Evolutionary conservation across 306 rosid species (phyloP).

Genomic region (Clitoria ternatea): DNA sequence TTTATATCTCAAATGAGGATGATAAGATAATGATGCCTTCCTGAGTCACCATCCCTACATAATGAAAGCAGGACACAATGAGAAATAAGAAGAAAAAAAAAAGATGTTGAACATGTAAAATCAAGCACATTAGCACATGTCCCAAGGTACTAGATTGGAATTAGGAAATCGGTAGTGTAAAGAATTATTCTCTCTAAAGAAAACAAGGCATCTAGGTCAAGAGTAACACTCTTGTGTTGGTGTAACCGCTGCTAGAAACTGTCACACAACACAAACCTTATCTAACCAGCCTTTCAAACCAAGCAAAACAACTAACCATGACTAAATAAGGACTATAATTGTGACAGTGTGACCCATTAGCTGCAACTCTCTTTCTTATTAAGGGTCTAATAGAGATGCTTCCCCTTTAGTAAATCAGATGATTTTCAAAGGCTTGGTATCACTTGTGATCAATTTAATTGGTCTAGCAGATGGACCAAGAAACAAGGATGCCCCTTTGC

Average conservation of each 20-base stretch:
- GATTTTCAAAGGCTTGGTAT: conserved; percentile 45
- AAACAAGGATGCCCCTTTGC: conserved; percentile 31
- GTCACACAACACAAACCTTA: conserved; percentile 36
- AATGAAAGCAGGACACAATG: neutral
- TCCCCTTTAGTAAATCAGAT: conserved; percentile 27
- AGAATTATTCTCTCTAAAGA: neutral
- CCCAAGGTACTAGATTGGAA: neutral
- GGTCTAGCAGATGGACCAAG: conserved; percentile 28
- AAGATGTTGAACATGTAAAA: neutral
- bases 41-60: neutral
- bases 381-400: conserved; percentile 30
- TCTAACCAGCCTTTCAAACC: conserved; percentile 54
- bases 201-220: conserved; percentile 47
- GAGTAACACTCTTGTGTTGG: conserved; percentile 71
- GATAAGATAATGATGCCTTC: neutral
- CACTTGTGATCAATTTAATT: conserved; percentile 41
- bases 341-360: conserved; percentile 21
- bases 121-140: neutral
- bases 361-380: conserved; percentile 29
- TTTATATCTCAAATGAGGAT: neutral
- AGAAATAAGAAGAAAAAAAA: neutral
- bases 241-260: conserved; percentile 56
- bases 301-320: conserved; percentile 45
- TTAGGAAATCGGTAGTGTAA: conserved; percentile 1
- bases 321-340: conserved; percentile 21